Base-by-base conservation (phyloP, 208 protist species). In the Acanthamoeba lenticulata region DNA sequence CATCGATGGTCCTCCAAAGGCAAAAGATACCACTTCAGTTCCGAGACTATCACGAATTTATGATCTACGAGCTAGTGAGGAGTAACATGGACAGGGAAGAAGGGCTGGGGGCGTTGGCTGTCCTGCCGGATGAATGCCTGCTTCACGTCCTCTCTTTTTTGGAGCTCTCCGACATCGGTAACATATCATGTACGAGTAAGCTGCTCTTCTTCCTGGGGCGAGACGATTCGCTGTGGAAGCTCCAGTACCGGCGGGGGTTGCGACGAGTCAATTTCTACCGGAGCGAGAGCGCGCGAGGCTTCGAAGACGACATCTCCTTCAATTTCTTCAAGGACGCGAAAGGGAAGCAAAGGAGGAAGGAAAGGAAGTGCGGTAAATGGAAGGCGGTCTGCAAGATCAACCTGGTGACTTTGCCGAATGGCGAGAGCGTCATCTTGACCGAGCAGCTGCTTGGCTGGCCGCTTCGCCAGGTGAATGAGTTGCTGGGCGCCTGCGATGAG, bases 51-150 rank as follows among this genome's bases (percentile, higher is more conserved):
- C 62, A 72, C 62, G 62, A 72, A 24, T 72, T 29, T 24, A 72
- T 72, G 62, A 72, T 72, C 11, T 72, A 72, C 62, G 62, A 72
- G n/a, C 13, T 72, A 7, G n/a, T 72, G 11, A 27, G 62, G 9
- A 24, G 62, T 24, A 27, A 72, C 9, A 72, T 72, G n/a, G 62
- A 72, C 9, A 38, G 74, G 42, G 74, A 85, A 29, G 34, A 85
- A 32, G 42, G 74, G 17, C 36, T 85, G 74, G 74, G 74, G 24
- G 11, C 9, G 9, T 29, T 85, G 6, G 34, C 74, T 24, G 24
- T 36, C 36, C 74, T 85, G 9, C 74, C 74, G 6, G 74, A 85
- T 85, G 74, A 85, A 85, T 85, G 74, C 42, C 6, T 85, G 7
- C 34, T 85, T 13, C 74, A 85, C 74, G 36, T 85, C n/a, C 74